A percentile compares a stretch with the other conserved stretches of the same genome.
phyloP scores from a whole-genome alignment of 352 stramenopile genomes.

The Globisporangium splendens region DNA sequence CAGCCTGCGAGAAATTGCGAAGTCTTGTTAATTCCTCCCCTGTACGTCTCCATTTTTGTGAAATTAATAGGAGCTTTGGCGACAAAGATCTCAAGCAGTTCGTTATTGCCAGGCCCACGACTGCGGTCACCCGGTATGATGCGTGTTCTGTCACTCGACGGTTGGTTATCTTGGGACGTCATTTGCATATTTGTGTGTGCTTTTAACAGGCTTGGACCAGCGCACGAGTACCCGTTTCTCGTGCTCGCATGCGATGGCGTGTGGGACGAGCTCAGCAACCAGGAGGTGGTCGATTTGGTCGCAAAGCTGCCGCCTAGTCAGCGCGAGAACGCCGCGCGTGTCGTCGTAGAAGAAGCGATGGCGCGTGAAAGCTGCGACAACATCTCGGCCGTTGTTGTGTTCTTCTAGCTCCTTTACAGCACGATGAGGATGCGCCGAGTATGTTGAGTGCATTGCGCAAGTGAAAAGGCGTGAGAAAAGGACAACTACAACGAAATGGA shows the following conservation, averaged over 20 bases:
- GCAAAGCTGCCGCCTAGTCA: conserved; percentile 25
- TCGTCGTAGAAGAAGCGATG: conserved; percentile 56
- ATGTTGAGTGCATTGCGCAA: no score
- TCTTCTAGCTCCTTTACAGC: conserved; percentile 27
- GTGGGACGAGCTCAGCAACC: conserved; percentile 74
- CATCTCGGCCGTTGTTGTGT: conserved; percentile 74
- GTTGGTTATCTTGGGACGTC: background rate
- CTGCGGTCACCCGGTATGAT: conserved; percentile 35
- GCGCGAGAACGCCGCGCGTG: conserved; percentile 40
- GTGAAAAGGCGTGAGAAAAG: no score
- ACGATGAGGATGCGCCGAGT: no score
- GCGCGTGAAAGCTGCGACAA: conserved; percentile 65
- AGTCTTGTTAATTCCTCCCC: no score
- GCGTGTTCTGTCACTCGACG: background rate
- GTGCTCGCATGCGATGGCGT: conserved; percentile 78
- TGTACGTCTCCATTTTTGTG: no score
- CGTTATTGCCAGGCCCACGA: conserved; percentile 49
- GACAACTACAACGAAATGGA: no score
- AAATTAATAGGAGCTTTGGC: conserved; percentile 79
- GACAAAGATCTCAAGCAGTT: conserved; percentile 73
- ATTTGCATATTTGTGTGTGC: background rate
- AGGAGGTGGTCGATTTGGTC: conserved; percentile 73
- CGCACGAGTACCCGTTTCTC: conserved; percentile 54
- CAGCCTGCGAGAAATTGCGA: no score
- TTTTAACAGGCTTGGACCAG: conserved; percentile 33